phyloP scores from a whole-genome alignment of 2,329 filamentous ascomycete genomes.

The Reticulascus tulasneorum region DNA sequence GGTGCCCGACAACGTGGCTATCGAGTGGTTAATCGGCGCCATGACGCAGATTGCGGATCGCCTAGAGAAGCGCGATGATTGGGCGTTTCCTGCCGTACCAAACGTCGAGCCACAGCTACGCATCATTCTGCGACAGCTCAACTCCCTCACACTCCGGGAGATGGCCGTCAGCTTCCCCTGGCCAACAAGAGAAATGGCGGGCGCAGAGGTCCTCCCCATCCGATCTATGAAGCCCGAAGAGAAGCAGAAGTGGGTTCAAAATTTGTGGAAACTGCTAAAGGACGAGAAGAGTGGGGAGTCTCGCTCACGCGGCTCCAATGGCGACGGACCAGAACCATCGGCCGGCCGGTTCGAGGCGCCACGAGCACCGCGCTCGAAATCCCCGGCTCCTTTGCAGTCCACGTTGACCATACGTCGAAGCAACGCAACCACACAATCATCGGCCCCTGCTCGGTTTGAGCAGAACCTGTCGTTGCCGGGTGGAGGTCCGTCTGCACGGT shows the following conservation, averaged over 20 bases:
- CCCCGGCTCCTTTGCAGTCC: neutral
- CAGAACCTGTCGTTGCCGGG: constrained; percentile 1
- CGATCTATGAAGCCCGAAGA: constrained; percentile 30
- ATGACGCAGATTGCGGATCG: constrained; percentile 28
- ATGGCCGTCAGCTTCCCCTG: constrained; percentile 33
- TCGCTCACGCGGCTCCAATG: neutral
- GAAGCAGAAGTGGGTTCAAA: constrained; percentile 28
- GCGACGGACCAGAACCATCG: constrained; percentile 3
- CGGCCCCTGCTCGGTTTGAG: constrained; percentile 2
- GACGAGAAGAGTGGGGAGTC: constrained; percentile 15
- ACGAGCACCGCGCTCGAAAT: no score
- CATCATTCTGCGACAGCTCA: constrained; percentile 27
- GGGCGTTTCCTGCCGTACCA: constrained; percentile 23
- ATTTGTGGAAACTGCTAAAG: constrained; percentile 23
- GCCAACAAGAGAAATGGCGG: constrained; percentile 30
- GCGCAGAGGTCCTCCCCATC: constrained; percentile 28
- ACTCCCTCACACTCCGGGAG: constrained; percentile 24
- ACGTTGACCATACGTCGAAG: constrained; percentile 4
- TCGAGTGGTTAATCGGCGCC: constrained; percentile 29
- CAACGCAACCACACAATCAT: neutral
- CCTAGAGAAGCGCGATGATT: constrained; percentile 24
- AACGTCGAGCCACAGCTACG: constrained; percentile 27
- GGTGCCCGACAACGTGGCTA: constrained; percentile 26
- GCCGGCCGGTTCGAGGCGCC: neutral
- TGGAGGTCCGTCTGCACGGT: neutral